These are phyloP conservation scores for Ceratocystis destructans DNA, from an alignment of 2,329 filamentous ascomycete species.

Conservation along the genomic window DNA sequence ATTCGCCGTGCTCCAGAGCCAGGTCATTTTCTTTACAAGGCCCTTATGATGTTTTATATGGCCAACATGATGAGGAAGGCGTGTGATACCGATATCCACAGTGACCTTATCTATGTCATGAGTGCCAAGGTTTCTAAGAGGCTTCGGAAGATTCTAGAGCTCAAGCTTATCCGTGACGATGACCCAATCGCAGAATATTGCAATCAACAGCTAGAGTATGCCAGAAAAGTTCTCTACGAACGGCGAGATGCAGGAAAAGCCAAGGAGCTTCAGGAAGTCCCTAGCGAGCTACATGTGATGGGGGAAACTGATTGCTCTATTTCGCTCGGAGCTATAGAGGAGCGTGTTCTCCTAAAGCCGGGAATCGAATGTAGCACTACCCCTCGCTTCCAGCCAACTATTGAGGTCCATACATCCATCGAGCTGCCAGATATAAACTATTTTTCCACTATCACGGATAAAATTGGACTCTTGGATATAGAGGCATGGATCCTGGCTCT, in stretches of 20 bases:
- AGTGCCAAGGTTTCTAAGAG: slow-evolving; percentile 33
- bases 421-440: background rate
- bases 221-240: background rate
- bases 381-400: background rate
- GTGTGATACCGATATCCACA: slow-evolving; percentile 17
- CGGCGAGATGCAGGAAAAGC: background rate
- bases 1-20: background rate
- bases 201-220: background rate
- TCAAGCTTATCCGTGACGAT: background rate
- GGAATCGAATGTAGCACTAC: background rate
- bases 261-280: background rate
- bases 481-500: background rate
- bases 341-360: background rate
- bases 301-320: background rate
- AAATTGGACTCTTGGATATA: background rate
- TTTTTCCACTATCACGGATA: background rate
- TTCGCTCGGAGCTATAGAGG: background rate
- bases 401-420: background rate
- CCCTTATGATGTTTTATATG: slow-evolving; percentile 37
- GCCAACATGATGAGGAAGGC: slow-evolving; percentile 26
- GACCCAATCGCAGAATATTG: background rate
- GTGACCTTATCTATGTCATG: slow-evolving; percentile 29
- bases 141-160: slow-evolving; percentile 28
- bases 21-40: slow-evolving; percentile 32
- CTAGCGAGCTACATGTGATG: background rate